Evolutionary conservation across 257 asterid genomes (phyloP), one percentile per base, ranked within the genome.

Genomic region (Hygrophila difformis): DNA sequence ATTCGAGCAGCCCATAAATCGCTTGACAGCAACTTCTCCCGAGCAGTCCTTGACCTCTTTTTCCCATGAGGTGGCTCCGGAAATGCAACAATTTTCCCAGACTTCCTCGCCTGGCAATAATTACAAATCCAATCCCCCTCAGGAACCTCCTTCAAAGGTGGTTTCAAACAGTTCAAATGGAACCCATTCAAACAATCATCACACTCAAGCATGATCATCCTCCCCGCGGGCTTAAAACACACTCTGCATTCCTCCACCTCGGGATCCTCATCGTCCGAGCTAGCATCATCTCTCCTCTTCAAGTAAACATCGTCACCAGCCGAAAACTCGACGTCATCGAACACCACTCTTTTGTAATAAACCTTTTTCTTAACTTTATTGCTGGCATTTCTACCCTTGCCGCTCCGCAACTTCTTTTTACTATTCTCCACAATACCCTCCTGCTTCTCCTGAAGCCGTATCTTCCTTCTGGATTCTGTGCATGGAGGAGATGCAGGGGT

Each of bases 151-250:
- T 50, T 77, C 46, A 82, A 44, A 0, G 96, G 96, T 0, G 96
- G 98, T 53, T 44, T 82, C 73, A 85, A 58, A 54, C 96, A 89
- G 62, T 70, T 82, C 66, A 85, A 68, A 67, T 89, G 98, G 72
- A 79, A 85, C 21, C 98, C 98, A 68, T 81, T 85, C 73, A 89
- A 76, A 56, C 98, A 89, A 49, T 82, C 93, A 51, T 85, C 98
- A 55, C 96, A 89, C 65, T 89, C 98, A 35, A 85, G 71, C 96
- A 85, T 75, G 46, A 85, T 44, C 23, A 58, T 64, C 47, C 16
- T 71, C 40, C 94, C 94, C 39, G 82, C 70, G 18, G 81, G 74
- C 77, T 65, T 85, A 37, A 81, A 82, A 49, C 98, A 85, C 43
- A 85, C 72, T 60, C 83, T 61, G 51, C 98, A 89, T 63, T 85